Conservation (phyloP, 2,329 filamentous ascomycete genomes). For the Clarireedia sp. region DNA sequence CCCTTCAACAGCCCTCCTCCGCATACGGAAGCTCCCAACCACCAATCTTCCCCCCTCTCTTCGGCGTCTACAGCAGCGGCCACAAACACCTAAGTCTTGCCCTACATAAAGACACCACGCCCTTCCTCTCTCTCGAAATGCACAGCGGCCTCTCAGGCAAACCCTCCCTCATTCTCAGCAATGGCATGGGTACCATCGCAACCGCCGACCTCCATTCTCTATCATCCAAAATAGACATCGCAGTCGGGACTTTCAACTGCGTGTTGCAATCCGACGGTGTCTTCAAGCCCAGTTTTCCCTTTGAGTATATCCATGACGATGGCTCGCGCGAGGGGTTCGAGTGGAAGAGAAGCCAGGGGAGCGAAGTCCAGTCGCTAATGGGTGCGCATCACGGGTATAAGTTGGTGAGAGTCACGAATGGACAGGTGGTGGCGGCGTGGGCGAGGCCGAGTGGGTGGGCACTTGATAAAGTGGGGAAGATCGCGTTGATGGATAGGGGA, state of each 20-base stretch:
- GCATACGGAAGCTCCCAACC: not conserved
- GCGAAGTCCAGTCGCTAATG: not conserved
- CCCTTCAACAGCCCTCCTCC: too few species aligned
- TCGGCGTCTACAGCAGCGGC: not conserved
- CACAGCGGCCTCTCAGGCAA: not conserved
- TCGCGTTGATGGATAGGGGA: slow-evolving; percentile 3
- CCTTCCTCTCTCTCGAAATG: not conserved
- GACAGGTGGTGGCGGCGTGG: slow-evolving; percentile 1
- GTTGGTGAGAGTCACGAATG: not conserved
- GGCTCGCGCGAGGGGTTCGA: not conserved
- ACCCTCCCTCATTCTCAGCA: not conserved
- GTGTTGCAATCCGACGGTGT: not conserved
- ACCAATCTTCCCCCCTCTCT: not conserved
- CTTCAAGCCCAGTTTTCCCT: not conserved
- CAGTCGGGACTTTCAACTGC: not conserved
- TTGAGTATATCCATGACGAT: slow-evolving; percentile 1
- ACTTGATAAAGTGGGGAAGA: not conserved
- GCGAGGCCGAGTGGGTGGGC: not conserved
- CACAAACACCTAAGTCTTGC: not conserved
- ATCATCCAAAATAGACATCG: not conserved
- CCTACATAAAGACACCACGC: not conserved
- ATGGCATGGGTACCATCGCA: not conserved
- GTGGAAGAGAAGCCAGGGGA: not conserved
- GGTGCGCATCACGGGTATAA: not conserved
- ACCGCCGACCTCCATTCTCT: not conserved